A percentile compares a stretch with the other conserved stretches of the same genome.
Evolutionary conservation across 305 asterid genomes (phyloP).

Genomic region (Rubia tinctorum): DNA sequence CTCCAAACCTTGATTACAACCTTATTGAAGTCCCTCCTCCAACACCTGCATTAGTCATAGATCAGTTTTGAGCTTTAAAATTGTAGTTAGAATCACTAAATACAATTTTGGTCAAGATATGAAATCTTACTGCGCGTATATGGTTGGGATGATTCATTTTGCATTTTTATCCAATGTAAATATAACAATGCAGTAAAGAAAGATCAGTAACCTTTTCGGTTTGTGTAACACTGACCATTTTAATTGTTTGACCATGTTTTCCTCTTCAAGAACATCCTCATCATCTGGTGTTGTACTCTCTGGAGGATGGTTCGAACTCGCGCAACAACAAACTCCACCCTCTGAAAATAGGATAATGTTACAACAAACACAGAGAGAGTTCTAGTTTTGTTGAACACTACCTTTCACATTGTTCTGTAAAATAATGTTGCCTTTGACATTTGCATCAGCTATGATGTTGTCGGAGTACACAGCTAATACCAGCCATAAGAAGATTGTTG

Average conservation of each 20-base stretch:
- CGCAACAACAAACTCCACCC: constrained; percentile 71
- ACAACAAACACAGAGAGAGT: background rate
- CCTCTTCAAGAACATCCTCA: constrained; percentile 61
- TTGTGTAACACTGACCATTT: constrained; percentile 44
- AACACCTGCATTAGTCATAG: constrained; percentile 39
- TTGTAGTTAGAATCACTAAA: no score
- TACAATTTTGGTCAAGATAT: no score
- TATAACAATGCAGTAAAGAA: background rate
- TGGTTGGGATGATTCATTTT: no score
- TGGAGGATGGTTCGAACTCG: constrained; percentile 39
- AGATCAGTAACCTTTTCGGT: no score
- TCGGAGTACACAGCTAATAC: constrained; percentile 79
- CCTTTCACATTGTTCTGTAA: no score
- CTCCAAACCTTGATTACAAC: constrained; percentile 76
- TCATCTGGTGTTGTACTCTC: constrained; percentile 71
- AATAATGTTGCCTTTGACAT: no score
- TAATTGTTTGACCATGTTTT: constrained; percentile 34
- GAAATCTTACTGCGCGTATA: no score
- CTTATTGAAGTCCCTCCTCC: constrained; percentile 76
- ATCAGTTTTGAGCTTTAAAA: no score
- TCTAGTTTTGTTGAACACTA: constrained; percentile 20
- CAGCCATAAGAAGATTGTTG: constrained; percentile 60
- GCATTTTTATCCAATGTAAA: background rate
- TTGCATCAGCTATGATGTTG: constrained; percentile 68
- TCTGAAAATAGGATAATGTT: constrained; percentile 31